Evolutionary conservation across 306 rosid species (phyloP).

Genomic region (Vicia faba): DNA sequence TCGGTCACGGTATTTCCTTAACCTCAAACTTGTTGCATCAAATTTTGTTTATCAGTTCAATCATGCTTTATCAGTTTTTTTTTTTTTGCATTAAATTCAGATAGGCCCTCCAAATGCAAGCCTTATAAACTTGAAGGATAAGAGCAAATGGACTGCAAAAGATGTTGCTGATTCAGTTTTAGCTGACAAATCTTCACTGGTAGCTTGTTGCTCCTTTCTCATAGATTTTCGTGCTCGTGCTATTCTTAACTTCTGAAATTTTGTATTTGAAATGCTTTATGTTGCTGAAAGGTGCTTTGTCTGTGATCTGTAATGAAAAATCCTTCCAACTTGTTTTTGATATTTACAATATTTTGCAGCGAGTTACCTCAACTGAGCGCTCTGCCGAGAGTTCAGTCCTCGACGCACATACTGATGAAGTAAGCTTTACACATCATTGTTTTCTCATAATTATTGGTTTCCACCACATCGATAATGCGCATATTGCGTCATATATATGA

Average conservation of each 20-base stretch:
- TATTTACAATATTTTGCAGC: conserved; percentile 54
- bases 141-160: conserved; percentile 86
- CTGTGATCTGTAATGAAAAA: conserved; percentile 2
- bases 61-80: conserved; percentile 44
- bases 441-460: conserved; percentile 6
- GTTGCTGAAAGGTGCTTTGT: conserved; percentile 22
- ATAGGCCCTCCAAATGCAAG: conserved; percentile 87
- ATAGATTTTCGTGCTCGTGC: conserved; percentile 10
- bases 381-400: conserved; percentile 93
- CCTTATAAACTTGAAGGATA: conserved; percentile 70
- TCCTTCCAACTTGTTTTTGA: conserved; percentile 33
- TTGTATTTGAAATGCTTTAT: conserved; percentile 2
- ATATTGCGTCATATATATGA: not conserved
- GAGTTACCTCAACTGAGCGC: conserved; percentile 92
- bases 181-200: conserved; percentile 93
- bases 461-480: not conserved
- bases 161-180: conserved; percentile 95
- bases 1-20: conserved; percentile 79
- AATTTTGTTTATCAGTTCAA: conserved; percentile 28
- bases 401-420: conserved; percentile 77
- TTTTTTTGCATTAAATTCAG: conserved; percentile 58
- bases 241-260: conserved; percentile 30
- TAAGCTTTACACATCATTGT: conserved; percentile 47
- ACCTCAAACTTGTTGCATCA: conserved; percentile 19
- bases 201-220: conserved; percentile 37